Conservation (phyloP, 805 yeast genomes). For the Saccharomycopsis lassenensis region DNA sequence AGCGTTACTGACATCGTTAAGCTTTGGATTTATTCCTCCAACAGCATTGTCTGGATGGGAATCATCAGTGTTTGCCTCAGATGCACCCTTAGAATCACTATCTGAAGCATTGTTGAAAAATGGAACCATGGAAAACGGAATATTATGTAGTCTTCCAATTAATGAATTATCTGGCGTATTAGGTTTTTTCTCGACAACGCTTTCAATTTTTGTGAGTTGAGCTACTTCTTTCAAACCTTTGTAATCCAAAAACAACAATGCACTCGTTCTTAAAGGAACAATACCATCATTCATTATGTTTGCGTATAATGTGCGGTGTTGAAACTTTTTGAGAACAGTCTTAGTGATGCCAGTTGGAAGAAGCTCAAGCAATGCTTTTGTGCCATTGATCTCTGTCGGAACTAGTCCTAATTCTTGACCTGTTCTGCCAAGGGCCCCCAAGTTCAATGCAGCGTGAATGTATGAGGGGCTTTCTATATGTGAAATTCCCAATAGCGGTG, state of each 20-base stretch:
- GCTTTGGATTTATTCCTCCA: too few species aligned
- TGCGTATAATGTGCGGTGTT: slow-evolving; percentile 61
- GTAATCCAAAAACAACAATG: slow-evolving; percentile 58
- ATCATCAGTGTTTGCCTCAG: too few species aligned
- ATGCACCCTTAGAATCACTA: too few species aligned
- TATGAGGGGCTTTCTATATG: slow-evolving; percentile 67
- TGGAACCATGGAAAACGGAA: too few species aligned
- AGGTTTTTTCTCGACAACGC: neutral
- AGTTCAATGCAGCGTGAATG: slow-evolving; percentile 54
- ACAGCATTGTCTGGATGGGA: too few species aligned
- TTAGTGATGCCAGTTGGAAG: slow-evolving; percentile 65
- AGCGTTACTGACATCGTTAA: too few species aligned
- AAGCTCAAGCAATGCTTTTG: slow-evolving; percentile 43
- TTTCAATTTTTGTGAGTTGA: slow-evolving; percentile 21
- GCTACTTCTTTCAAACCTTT: slow-evolving; percentile 33
- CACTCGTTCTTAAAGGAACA: slow-evolving; percentile 67
- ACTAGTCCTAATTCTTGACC: slow-evolving; percentile 68
- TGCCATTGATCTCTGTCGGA: slow-evolving; percentile 27
- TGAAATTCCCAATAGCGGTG: slow-evolving; percentile 67
- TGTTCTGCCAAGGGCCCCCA: slow-evolving; percentile 71
- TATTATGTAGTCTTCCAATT: too few species aligned
- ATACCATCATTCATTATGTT: slow-evolving; percentile 73
- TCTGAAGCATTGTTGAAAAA: too few species aligned
- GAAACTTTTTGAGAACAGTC: slow-evolving; percentile 41
- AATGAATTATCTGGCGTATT: too few species aligned